Evolutionary conservation across 495 filamentous ascomycete genomes (phyloP), one percentile per base, ranked within the genome.

Genomic region (Xylaria palmicola): DNA sequence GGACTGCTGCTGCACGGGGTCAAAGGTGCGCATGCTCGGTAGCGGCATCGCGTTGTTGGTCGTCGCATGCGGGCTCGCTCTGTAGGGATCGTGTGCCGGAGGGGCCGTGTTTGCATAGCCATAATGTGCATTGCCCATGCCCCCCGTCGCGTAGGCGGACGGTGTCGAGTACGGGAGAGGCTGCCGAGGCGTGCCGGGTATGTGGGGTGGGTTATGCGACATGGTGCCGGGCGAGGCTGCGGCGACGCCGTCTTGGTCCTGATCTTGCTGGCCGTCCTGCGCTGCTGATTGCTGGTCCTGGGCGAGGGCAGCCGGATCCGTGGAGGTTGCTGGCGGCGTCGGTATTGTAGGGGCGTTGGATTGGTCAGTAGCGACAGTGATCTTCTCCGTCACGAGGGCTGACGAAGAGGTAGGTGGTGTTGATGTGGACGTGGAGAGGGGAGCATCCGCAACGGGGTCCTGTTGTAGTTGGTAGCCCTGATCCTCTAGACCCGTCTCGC

Each of bases 11-110:
- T 79, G 77, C 36, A 73, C 65, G 44, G 77, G 76, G 62, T 85
- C 82, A 65, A 85, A 75, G 4, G 80, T 81, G 55, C 81, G 85
- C 77, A 90, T 88, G 63, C 85, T 86, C 49, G 87, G 87, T n/a
- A 90, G 76, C 39, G 84, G 81, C 49, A 87, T 74, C 19, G 85
- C 78, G 30, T 76, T 79, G 67, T 79, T 81, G 5, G 69, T 59
- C 34, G 80, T 26, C 59, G 59, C 76, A 50, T 73, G 75, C 4
- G 78, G 75, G 62, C 77, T 80, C 27, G 75, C 74, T 61, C 82
- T 79, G 62, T 85, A 85, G 39, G 76, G 62, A 56, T 84, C 81
- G 65, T 81, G 78, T 8, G 69, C 62, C 37, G 73, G 64, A 36
- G 62, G 58, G 4, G 60, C 60, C 19, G 79, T 77, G 53, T 79